Evolutionary conservation across 2,329 filamentous ascomycete species (phyloP), one percentile per base, ranked within the genome.

Genomic region (Oidium heveae): DNA sequence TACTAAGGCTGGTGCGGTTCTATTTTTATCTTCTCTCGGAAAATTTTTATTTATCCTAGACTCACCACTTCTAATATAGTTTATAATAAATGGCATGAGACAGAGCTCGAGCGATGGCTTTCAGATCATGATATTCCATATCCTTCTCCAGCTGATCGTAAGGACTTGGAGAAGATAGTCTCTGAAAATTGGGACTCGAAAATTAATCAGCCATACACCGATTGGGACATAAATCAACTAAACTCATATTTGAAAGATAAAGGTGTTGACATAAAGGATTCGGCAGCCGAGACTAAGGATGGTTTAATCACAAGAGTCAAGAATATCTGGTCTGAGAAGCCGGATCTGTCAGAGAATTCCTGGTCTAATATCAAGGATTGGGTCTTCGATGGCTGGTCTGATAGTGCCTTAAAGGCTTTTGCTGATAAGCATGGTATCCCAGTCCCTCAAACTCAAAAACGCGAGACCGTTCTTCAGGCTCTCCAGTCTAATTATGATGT

Each of bases 81-180:
- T 16, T 96, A 96, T 74, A 95, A 96, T 71, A 95, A 91, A 68
- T 98, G 91, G 91, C 89, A 96, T 64, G 82, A 96, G 73, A 94
- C 86, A 22, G 91, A 98, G 74, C 79, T 98, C 33, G 89, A 98
- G 72, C 79, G 88, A 64, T 98, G 91, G 91, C 79, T 98, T 52
- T 84, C 84, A 33, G 91, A 98, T 66, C 77, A 96, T 70, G 79
- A 88, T 66, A 74, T 98, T 56, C 86, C 89, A 10, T 87, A 95
- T 67, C 87, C 91, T n/a, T 81, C 79, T 12, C 79, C 88, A 12
- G 80, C 89, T 52, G 87, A 95, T 69, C 86, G 91, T 64, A 94
- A 91, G 70, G 86, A 94, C 61, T 80, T 98, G n/a, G 84, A 94
- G 69, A 80, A 80, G 58, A 71, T 93, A n/a, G 83, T 96, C 59